Conservation (phyloP, 495 filamentous ascomycete species). For the Durotheca rogersii region DNA sequence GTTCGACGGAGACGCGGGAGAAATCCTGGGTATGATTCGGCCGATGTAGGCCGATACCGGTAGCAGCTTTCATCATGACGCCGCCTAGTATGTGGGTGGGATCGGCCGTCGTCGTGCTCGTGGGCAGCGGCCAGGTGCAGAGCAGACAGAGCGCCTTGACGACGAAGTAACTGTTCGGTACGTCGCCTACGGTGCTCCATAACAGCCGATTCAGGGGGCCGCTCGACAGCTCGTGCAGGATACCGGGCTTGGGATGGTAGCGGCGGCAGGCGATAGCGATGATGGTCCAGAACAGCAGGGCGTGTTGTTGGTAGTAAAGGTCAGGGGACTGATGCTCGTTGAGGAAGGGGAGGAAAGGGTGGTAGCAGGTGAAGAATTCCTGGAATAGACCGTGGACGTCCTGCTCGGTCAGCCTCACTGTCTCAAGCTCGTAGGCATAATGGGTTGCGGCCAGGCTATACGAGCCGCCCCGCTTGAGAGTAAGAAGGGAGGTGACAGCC, state of each 20-base stretch:
- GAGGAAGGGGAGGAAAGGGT: constrained; percentile 83
- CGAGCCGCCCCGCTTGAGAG: constrained; percentile 62
- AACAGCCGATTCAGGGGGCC: constrained; percentile 71
- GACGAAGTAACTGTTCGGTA: constrained; percentile 84
- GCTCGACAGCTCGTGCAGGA: constrained; percentile 66
- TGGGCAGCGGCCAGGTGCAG: constrained; percentile 89
- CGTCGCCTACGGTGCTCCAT: constrained; percentile 78
- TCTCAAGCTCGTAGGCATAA: constrained; percentile 62
- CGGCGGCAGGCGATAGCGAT: constrained; percentile 79
- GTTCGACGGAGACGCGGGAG: constrained; percentile 74
- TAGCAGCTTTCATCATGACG: constrained; percentile 90
- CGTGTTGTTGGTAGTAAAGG: constrained; percentile 69
- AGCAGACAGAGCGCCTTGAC: constrained; percentile 87
- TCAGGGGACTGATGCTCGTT: constrained; percentile 70
- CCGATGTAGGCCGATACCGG: constrained; percentile 85
- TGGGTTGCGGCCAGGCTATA: constrained; percentile 51
- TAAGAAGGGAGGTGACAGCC: constrained; percentile 78
- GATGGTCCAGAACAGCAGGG: constrained; percentile 85
- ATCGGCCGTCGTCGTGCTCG: constrained; percentile 80
- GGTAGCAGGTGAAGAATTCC: constrained; percentile 78
- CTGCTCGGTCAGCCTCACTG: constrained; percentile 72
- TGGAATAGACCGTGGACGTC: constrained; percentile 73
- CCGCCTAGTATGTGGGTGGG: constrained; percentile 89
- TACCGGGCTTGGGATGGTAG: constrained; percentile 61
- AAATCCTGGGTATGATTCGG: constrained; percentile 91